Base-by-base conservation (phyloP, 2,329 filamentous ascomycete species). In the Coniochaeta prunicola region DNA sequence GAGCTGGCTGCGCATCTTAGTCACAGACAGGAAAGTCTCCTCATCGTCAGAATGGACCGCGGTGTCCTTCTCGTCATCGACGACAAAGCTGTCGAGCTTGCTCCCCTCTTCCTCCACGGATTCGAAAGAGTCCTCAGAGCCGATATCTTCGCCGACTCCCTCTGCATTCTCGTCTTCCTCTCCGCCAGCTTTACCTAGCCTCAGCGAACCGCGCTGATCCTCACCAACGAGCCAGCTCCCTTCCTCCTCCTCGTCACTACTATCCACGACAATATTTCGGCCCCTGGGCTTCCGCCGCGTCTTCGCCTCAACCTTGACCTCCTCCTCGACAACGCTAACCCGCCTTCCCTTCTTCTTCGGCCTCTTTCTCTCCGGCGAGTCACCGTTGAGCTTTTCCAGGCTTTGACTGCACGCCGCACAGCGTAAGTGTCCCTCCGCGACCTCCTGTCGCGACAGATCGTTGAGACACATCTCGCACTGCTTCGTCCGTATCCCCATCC, bases 131-230 rank as follows among this genome's bases (percentile, higher is more conserved):
- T 94, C 89, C 31, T 89, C 85, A 0, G 87, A 85, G 38, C 82
- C 82, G 56, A 96, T 79, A 70, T 85, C 91, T 59, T 96, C 90
- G 24, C 91, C 92, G 3, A 88, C 91, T 1, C 91, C 91, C 69
- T 96, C 92, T 2, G 89, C 90, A 68, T 96, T 85, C 71, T 96
- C 91, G 62, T 96, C 91, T 57, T 91, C 89, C n/a, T 85, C 83
- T 4, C 90, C 91, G n/a, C 91, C 91, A 50, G 90, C 89, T 69
- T 87, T 89, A 54, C 89, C 90, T 17, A 92, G 78, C n/a, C 78
- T 77, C 4, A 86, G 68, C 1, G 78, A 69, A 0, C 80, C 78
- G 50, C 82, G 85, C 67, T 94, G 79, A 10, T 83, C 79, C 59
- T 89, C 86, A 0, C 85, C 81, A 3, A 92, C 89, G 45, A 96